Conservation (phyloP, 257 asterid species). For the Jacaranda mimosifolia region DNA sequence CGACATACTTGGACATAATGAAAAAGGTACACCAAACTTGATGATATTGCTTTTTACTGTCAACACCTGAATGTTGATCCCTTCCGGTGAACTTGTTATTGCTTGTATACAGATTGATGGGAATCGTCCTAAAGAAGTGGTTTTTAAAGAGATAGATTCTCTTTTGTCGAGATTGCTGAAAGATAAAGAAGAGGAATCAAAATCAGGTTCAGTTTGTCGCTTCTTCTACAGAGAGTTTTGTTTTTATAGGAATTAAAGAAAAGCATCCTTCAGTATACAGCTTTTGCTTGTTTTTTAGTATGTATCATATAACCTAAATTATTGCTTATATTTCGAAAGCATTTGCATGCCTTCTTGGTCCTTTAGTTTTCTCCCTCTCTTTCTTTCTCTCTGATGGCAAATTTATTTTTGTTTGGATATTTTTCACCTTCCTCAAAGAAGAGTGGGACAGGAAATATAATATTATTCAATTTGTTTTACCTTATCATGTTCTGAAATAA, state of each 20-base stretch:
- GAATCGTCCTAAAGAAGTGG: slow-evolving; percentile 69
- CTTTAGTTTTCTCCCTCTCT: background rate
- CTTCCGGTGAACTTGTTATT: slow-evolving; percentile 28
- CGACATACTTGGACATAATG: slow-evolving; percentile 65
- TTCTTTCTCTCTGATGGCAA: background rate
- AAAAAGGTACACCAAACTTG: slow-evolving; percentile 56
- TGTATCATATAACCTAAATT: background rate
- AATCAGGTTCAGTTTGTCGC: slow-evolving; percentile 50
- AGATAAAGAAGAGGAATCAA: slow-evolving; percentile 56
- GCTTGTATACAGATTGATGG: slow-evolving; percentile 74
- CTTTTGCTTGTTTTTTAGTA: slow-evolving; percentile 6
- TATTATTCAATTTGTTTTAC: slow-evolving; percentile 4
- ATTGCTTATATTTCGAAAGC: slow-evolving; percentile 15
- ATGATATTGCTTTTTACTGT: slow-evolving; percentile 27
- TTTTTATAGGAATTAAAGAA: background rate
- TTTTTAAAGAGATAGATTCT: slow-evolving; percentile 76
- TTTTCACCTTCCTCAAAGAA: background rate
- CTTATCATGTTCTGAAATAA: background rate
- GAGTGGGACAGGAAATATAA: background rate
- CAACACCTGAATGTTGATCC: slow-evolving; percentile 19
- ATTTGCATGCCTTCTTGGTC: background rate
- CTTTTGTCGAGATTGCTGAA: slow-evolving; percentile 57
- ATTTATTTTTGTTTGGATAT: background rate
- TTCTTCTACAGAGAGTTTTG: slow-evolving; percentile 22
- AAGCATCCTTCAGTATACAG: background rate